Percentiles rank a stretch among this genome's conserved stretches.
phyloP scores from a whole-genome alignment of 129 eudicot species.

The Tagetes erecta region DNA sequence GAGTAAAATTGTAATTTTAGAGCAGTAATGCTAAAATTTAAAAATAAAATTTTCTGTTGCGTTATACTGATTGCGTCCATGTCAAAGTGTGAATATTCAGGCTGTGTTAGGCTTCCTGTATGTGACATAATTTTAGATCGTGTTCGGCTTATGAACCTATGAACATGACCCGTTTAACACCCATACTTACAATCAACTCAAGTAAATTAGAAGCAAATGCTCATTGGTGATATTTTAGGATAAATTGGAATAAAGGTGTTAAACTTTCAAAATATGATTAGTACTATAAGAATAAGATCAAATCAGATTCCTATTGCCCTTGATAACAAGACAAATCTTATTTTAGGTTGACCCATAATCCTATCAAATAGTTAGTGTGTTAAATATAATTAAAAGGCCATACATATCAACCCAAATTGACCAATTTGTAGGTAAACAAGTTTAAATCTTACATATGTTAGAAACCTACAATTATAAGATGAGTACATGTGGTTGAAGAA shows the following conservation, averaged over 20 bases:
- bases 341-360: constrained; percentile 1
- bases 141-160: not conserved
- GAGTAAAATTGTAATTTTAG: not conserved
- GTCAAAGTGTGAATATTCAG: not conserved
- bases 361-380: not conserved
- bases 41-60: not conserved
- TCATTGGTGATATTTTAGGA: not conserved
- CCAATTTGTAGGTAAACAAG: not conserved
- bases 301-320: not conserved
- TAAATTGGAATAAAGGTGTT: constrained; percentile 18
- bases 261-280: constrained; percentile 5
- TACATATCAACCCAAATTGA: too few relatives aligned
- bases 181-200: constrained; percentile 10
- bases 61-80: too few relatives aligned
- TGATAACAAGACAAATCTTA: not conserved
- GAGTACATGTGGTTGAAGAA: not conserved
- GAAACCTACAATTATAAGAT: not conserved
- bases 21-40: not conserved
- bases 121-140: not conserved
- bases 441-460: not conserved
- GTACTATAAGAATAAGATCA: not conserved
- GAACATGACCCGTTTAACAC: not conserved
- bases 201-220: not conserved
- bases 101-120: not conserved
- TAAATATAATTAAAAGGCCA: too few relatives aligned